These are phyloP conservation scores for Bipolaris sorokiniana DNA, from an alignment of 2,329 filamentous ascomycete genomes.

Conservation along the genomic window DNA sequence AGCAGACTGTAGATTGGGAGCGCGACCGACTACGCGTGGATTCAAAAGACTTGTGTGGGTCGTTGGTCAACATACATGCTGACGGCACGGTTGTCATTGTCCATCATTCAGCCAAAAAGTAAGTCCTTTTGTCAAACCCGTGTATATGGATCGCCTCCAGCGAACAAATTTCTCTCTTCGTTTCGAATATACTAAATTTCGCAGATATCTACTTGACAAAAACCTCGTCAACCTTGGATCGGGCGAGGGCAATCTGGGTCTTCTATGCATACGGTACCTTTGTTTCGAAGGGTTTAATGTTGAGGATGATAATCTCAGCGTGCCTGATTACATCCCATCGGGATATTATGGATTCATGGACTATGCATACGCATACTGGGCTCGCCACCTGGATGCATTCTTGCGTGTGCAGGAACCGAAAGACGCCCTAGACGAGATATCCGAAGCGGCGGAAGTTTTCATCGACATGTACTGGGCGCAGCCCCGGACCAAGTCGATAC, in stretches of 20 bases:
- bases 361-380: conserved; percentile 12
- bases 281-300: conserved; percentile 2
- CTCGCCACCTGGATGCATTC: conserved; percentile 7
- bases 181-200: background rate
- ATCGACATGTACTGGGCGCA: conserved; percentile 9
- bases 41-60: conserved; percentile 37
- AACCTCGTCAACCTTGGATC: background rate
- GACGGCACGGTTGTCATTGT: conserved; percentile 9
- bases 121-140: background rate
- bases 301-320: background rate
- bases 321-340: conserved; percentile 1
- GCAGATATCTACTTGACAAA: conserved; percentile 8
- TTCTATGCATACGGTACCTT: conserved; percentile 5
- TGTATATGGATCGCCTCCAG: background rate
- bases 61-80: conserved; percentile 7
- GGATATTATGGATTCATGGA: conserved; percentile 12
- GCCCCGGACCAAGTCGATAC: background rate
- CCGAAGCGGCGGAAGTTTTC: conserved; percentile 5
- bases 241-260: background rate
- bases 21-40: conserved; percentile 25
- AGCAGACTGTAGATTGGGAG: conserved; percentile 29
- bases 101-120: conserved; percentile 11
- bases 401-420: background rate
- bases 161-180: background rate
- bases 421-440: background rate